Evolutionary conservation across 345 rosid genomes (phyloP), one percentile per base, ranked within the genome.

Genomic region (Gossypium sturtianum): DNA sequence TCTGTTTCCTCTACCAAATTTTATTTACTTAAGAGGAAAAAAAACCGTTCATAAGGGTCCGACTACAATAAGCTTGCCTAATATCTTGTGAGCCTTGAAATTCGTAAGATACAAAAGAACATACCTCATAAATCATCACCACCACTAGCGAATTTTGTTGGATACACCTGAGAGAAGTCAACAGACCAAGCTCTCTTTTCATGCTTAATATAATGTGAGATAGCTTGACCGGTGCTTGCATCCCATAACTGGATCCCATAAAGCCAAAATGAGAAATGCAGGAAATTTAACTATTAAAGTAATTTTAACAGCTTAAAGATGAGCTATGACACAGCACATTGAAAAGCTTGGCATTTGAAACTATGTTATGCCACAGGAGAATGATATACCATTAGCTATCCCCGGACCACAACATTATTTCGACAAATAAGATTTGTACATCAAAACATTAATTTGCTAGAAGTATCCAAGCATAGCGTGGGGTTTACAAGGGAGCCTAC

Each of bases 111-210:
- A 52, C 22, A 22, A 62, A 73, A 68, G 65, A 73, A 74, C 81
- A 60, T 84, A 72, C 97, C 98, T 96, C 97, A 67, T 87, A 88
- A 75, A 93, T 96, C 97, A 82, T 96, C 99, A 66, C 98, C 88
- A 82, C 98, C 99, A 78, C 98, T 96, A 66, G 97, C 98, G 63
- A 96, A 84, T 79, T 89, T 91, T 68, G 95, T 96, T 13, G 99
- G 98, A 80, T 63, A 82, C 41, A 87, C 86, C 76, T 74, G 90
- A 75, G 97, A 93, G 75, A 96, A 96, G 88, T 96, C 99, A 84
- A 96, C 93, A 83, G 98, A 91, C 99, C 98, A 93, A 48, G 98
- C 93, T 86, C 99, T 89, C 83, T 89, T 93, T 82, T 89, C 87
- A 70, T 96, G 99, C 86, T 90, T 97, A 60, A 72, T 78, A 71